Conservation (phyloP, 345 rosid genomes). For the Angophora floribunda region DNA sequence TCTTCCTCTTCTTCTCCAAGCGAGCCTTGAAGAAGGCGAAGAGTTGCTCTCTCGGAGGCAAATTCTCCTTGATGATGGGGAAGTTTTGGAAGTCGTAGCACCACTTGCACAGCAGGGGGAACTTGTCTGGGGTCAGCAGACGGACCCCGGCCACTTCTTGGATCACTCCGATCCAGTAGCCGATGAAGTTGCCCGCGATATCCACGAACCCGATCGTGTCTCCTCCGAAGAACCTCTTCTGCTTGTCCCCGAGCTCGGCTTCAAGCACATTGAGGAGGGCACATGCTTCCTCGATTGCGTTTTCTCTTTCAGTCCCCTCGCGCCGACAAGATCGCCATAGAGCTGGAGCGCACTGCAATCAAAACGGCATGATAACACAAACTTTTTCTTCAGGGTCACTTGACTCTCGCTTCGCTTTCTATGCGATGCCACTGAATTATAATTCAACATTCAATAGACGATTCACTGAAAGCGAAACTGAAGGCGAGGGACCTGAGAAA, state of each 20-base stretch:
- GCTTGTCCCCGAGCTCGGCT: conserved; percentile 26
- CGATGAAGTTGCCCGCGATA: conserved; percentile 30
- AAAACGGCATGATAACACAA: neutral
- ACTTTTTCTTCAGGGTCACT: neutral
- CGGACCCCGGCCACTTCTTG: conserved; percentile 30
- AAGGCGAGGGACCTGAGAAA: neutral
- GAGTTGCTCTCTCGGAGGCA: conserved; percentile 35
- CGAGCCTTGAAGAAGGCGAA: conserved; percentile 6
- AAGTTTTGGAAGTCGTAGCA: conserved; percentile 10
- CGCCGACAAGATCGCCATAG: conserved; percentile 22
- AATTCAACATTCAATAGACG: neutral
- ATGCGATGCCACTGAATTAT: neutral
- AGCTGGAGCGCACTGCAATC: conserved; percentile 13
- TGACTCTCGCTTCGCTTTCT: neutral
- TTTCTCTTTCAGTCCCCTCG: conserved; percentile 14
- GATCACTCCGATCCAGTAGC: conserved; percentile 20
- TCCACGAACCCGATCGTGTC: conserved; percentile 52
- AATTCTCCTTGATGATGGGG: conserved; percentile 16
- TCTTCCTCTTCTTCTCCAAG: neutral
- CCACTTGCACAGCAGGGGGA: conserved; percentile 33
- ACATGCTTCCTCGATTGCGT: conserved; percentile 19
- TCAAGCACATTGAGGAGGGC: conserved; percentile 30
- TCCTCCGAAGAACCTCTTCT: conserved; percentile 53
- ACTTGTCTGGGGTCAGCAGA: conserved; percentile 31
- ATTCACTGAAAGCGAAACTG: neutral